Conservation (phyloP, 495 filamentous ascomycete species). For the Collariella sp. region DNA sequence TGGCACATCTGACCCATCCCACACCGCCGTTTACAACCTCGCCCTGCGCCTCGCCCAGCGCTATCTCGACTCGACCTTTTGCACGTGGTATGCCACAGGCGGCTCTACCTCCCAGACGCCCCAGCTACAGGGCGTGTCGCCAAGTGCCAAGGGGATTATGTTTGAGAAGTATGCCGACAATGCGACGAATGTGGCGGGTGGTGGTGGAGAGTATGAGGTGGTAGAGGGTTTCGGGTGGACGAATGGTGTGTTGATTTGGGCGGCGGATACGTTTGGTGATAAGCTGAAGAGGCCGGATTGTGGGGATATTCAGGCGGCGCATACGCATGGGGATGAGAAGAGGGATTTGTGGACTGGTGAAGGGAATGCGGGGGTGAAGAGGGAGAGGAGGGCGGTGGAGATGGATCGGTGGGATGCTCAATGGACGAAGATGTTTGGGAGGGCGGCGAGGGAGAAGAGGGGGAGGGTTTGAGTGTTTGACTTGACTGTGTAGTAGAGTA, state of each 20-base stretch:
- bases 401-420: slow-evolving; percentile 30
- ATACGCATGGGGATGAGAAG: slow-evolving; percentile 12
- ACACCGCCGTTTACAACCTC: slow-evolving; percentile 32
- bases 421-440: slow-evolving; percentile 34
- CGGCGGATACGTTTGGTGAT: slow-evolving; percentile 37
- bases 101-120: slow-evolving; percentile 37
- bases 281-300: slow-evolving; percentile 37
- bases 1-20: slow-evolving; percentile 34
- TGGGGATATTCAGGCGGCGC: slow-evolving; percentile 33
- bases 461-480: not conserved
- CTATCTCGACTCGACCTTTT: slow-evolving; percentile 44
- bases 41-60: slow-evolving; percentile 38
- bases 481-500: no score
- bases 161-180: slow-evolving; percentile 46
- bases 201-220: slow-evolving; percentile 44
- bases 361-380: not conserved
- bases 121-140: slow-evolving; percentile 32
- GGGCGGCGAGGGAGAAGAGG: slow-evolving; percentile 1
- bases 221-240: slow-evolving; percentile 48
- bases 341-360: slow-evolving; percentile 8
- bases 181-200: slow-evolving; percentile 38
- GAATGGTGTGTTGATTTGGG: slow-evolving; percentile 45
- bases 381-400: slow-evolving; percentile 33
- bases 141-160: slow-evolving; percentile 34
- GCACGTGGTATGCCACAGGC: slow-evolving; percentile 44